These are phyloP conservation scores for Xylaria bambusicola DNA, from an alignment of 495 filamentous ascomycete species.

Conservation along the genomic window DNA sequence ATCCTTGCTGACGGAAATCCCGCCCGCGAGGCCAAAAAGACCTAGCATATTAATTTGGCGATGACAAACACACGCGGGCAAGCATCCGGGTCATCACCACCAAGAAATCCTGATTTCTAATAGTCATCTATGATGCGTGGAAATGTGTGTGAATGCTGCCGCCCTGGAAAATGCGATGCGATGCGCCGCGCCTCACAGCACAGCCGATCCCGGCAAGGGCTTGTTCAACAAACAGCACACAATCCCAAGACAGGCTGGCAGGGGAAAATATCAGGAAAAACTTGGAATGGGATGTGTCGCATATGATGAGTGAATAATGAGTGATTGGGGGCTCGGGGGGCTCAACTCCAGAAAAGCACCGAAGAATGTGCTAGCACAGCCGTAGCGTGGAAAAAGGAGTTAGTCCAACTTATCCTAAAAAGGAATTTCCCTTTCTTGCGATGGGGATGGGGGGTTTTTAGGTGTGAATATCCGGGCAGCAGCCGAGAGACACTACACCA, in stretches of 20 bases:
- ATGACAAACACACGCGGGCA: constrained; percentile 11
- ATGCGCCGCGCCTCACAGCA: constrained; percentile 8
- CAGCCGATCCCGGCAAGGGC: constrained; percentile 5
- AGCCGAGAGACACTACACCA: too few species aligned
- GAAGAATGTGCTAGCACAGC: not conserved
- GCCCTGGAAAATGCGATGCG: not conserved
- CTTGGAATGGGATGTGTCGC: constrained; percentile 12
- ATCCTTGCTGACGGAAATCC: constrained; percentile 17
- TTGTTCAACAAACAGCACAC: not conserved
- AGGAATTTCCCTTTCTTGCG: not conserved
- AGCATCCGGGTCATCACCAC: not conserved
- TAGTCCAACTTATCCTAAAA: constrained; percentile 4
- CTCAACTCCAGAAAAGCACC: not conserved
- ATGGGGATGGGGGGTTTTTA: not conserved
- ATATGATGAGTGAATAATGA: constrained; percentile 16
- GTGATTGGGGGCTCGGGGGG: too few species aligned
- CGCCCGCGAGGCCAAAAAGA: constrained; percentile 1
- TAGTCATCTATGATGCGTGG: not conserved
- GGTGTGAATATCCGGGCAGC: too few species aligned
- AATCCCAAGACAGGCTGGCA: constrained; percentile 12
- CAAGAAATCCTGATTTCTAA: constrained; percentile 16
- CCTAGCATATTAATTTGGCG: constrained; percentile 5
- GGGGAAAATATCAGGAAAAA: constrained; percentile 3
- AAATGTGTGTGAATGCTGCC: constrained; percentile 6
- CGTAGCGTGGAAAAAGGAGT: not conserved